A percentile compares a stretch with the other conserved stretches of the same genome.
These are phyloP conservation scores for Exophiala phaeomuriformis DNA, from an alignment of 2,329 filamentous ascomycete species.

Conservation along the genomic window DNA sequence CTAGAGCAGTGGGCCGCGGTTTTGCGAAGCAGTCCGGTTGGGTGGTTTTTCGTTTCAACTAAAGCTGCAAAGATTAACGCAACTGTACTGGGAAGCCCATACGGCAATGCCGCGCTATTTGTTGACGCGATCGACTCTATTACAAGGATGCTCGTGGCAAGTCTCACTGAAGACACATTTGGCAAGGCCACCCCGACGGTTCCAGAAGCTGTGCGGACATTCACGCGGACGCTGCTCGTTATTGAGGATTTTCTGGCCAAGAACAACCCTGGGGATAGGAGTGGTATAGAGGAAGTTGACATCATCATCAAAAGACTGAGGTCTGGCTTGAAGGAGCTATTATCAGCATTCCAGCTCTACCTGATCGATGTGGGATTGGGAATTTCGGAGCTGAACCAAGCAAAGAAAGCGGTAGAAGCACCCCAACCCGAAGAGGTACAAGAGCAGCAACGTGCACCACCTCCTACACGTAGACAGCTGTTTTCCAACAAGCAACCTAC, in stretches of 20 bases:
- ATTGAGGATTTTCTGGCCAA: conserved; percentile 62
- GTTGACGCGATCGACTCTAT: conserved; percentile 65
- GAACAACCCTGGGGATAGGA: conserved; percentile 43
- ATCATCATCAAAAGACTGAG: conserved; percentile 59
- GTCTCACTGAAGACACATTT: conserved; percentile 71
- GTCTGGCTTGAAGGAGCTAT: conserved; percentile 56
- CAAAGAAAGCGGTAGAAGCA: conserved; percentile 53
- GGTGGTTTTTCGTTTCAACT: conserved; percentile 62
- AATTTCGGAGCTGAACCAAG: conserved; percentile 63
- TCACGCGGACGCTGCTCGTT: conserved; percentile 61
- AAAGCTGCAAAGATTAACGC: conserved; percentile 59
- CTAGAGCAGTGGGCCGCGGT: conserved; percentile 9
- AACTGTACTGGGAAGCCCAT: conserved; percentile 66
- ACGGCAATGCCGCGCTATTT: conserved; percentile 61
- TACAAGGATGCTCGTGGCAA: conserved; percentile 61
- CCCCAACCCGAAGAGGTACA: conserved; percentile 7
- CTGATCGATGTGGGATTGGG: conserved; percentile 62
- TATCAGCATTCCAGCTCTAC: conserved; percentile 69
- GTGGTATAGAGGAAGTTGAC: conserved; percentile 55
- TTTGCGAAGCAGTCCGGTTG: conserved; percentile 39
- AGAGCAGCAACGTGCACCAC: conserved; percentile 1
- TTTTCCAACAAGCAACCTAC: conserved; percentile 8
- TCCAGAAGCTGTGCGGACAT: conserved; percentile 62
- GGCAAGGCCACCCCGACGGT: conserved; percentile 83
- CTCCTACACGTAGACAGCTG: conserved; percentile 5